Conservation (phyloP, 2,329 filamentous ascomycete genomes). For the Verruconis gallopava region DNA sequence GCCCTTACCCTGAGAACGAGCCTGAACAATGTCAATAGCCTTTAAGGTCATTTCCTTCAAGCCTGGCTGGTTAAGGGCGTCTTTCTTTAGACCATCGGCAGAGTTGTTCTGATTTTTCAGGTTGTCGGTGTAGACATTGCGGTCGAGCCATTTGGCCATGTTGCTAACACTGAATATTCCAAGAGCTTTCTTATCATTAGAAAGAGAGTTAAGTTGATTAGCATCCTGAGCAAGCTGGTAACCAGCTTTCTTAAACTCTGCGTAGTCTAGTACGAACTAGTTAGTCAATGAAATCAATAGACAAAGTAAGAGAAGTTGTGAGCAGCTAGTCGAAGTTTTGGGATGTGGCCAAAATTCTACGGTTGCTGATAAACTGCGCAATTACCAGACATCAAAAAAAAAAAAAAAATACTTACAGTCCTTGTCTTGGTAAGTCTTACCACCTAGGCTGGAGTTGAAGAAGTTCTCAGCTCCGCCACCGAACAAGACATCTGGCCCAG, state of each 20-base stretch:
- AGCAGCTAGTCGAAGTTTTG: no score
- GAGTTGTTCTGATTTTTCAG: conserved; percentile 51
- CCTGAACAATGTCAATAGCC: conserved; percentile 65
- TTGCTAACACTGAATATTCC: conserved; percentile 66
- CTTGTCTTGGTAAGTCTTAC: conserved; percentile 52
- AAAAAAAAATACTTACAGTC: no score
- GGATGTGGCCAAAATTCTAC: no score
- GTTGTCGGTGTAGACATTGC: conserved; percentile 66
- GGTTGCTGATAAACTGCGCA: no score
- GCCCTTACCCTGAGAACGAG: conserved; percentile 51
- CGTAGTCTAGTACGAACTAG: no score
- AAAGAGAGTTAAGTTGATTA: conserved; percentile 48
- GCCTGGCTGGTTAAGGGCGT: conserved; percentile 64
- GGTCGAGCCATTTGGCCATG: conserved; percentile 75
- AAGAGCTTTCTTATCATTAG: conserved; percentile 50
- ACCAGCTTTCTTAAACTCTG: conserved; percentile 55
- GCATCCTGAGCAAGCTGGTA: conserved; percentile 65
- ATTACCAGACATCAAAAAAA: no score
- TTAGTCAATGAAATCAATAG: no score
- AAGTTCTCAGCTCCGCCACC: conserved; percentile 77
- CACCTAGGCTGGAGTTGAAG: conserved; percentile 39
- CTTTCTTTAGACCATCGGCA: conserved; percentile 48
- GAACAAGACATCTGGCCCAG: conserved; percentile 68
- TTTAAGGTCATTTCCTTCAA: conserved; percentile 86
- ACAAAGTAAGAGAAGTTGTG: no score